Conservation (phyloP, 371 early-diverging fungal genomes). For the Mortierella sp. region DNA sequence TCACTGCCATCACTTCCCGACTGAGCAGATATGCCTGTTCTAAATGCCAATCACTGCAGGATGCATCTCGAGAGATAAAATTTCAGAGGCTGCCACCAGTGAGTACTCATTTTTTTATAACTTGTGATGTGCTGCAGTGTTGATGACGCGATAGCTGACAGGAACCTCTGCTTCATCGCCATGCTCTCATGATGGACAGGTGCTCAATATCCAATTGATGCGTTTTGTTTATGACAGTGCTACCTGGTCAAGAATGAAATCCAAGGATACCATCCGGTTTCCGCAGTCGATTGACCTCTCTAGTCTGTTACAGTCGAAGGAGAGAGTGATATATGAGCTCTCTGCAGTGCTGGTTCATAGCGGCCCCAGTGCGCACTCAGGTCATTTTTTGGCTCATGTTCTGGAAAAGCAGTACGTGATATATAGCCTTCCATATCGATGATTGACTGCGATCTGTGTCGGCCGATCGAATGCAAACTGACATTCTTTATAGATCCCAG, state of each 20-base stretch:
- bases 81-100: constrained; percentile 46
- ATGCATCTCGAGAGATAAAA: constrained; percentile 50
- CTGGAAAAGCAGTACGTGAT: constrained; percentile 17
- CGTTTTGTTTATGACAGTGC: constrained; percentile 56
- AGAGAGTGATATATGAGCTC: constrained; percentile 49
- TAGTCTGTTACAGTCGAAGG: constrained; percentile 10
- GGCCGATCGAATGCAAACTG: no score
- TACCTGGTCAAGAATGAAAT: constrained; percentile 55
- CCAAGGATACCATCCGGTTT: constrained; percentile 52
- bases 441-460: no score
- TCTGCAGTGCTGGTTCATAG: constrained; percentile 60
- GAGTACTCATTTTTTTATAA: background rate
- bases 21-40: constrained; percentile 40
- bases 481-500: constrained; percentile 12
- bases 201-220: constrained; percentile 58
- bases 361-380: constrained; percentile 58
- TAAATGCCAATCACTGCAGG: constrained; percentile 39
- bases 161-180: no score
- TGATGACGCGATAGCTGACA: background rate
- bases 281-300: constrained; percentile 46
- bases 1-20: background rate
- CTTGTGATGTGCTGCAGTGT: background rate
- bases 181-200: constrained; percentile 26
- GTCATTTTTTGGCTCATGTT: constrained; percentile 57
- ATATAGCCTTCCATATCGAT: constrained; percentile 1